phyloP scores from a whole-genome alignment of 371 early-diverging fungal genomes.

The Circinella minor region DNA sequence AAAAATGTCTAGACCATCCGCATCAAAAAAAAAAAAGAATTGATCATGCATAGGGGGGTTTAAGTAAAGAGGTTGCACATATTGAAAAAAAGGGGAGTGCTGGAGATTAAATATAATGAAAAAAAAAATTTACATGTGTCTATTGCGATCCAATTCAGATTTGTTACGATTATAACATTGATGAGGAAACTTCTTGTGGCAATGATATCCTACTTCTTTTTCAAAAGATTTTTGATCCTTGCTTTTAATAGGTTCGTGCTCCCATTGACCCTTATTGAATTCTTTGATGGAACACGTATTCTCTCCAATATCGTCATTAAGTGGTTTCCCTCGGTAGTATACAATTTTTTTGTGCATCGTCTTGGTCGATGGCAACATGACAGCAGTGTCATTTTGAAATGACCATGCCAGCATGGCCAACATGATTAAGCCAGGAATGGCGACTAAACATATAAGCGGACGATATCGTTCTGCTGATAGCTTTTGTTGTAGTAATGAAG shows the following conservation, averaged over 20 bases:
- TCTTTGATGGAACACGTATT: conserved; percentile 27
- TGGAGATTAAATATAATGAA: not conserved
- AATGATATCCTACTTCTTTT: conserved; percentile 33
- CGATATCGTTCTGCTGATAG: not conserved
- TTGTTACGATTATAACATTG: conserved; percentile 34
- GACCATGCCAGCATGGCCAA: conserved; percentile 13
- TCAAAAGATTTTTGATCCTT: conserved; percentile 30
- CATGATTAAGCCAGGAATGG: not conserved
- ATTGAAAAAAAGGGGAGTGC: not conserved
- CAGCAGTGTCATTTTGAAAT: conserved; percentile 10
- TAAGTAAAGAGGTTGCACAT: not conserved
- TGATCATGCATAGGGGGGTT: not conserved
- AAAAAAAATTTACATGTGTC: conserved; percentile 33
- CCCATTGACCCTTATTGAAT: conserved; percentile 42
- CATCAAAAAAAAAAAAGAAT: no score
- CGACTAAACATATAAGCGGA: not conserved
- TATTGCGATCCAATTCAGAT: conserved; percentile 35
- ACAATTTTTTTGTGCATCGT: conserved; percentile 7
- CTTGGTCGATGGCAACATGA: conserved; percentile 6
- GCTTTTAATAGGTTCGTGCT: conserved; percentile 20
- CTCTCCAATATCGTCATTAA: not conserved
- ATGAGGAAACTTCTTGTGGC: conserved; percentile 36
- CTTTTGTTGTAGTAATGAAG: not conserved
- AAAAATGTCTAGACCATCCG: no score
- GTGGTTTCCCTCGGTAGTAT: not conserved